phyloP scores from a whole-genome alignment of 2,329 filamentous ascomycete genomes.

The Aspergillus bombycis region DNA sequence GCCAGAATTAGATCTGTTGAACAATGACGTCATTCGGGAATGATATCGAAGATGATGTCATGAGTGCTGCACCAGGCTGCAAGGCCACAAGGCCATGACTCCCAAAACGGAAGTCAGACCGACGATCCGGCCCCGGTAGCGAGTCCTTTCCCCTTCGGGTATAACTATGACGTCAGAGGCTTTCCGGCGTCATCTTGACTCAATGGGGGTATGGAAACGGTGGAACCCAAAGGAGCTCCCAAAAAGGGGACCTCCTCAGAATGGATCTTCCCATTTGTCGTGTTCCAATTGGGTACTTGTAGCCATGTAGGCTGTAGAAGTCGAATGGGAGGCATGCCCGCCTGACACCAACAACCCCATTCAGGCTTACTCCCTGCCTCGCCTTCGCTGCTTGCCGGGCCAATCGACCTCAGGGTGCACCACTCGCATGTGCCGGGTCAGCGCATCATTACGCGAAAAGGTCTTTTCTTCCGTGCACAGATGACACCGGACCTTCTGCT shows the following conservation, averaged over 20 bases:
- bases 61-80: constrained; percentile 14
- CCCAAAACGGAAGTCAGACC: constrained; percentile 18
- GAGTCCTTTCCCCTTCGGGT: constrained; percentile 20
- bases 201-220: constrained; percentile 9
- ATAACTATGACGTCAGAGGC: constrained; percentile 28
- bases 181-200: constrained; percentile 23
- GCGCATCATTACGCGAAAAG: constrained; percentile 90
- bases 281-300: constrained; percentile 1
- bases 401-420: constrained; percentile 88
- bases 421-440: constrained; percentile 91
- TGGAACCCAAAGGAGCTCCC: not conserved
- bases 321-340: constrained; percentile 5
- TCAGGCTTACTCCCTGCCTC: constrained; percentile 37
- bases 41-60: constrained; percentile 25
- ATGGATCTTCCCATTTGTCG: constrained; percentile 15
- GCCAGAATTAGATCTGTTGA: not conserved
- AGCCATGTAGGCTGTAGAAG: constrained; percentile 4
- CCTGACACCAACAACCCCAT: constrained; percentile 1
- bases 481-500: constrained; percentile 91
- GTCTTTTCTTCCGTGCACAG: constrained; percentile 96
- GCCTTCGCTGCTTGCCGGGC: constrained; percentile 64
- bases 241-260: constrained; percentile 1
- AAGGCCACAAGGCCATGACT: constrained; percentile 7
- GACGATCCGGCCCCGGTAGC: constrained; percentile 24
- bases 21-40: constrained; percentile 12